Conservation (phyloP, 345 rosid genomes). For the Salix udensis region DNA sequence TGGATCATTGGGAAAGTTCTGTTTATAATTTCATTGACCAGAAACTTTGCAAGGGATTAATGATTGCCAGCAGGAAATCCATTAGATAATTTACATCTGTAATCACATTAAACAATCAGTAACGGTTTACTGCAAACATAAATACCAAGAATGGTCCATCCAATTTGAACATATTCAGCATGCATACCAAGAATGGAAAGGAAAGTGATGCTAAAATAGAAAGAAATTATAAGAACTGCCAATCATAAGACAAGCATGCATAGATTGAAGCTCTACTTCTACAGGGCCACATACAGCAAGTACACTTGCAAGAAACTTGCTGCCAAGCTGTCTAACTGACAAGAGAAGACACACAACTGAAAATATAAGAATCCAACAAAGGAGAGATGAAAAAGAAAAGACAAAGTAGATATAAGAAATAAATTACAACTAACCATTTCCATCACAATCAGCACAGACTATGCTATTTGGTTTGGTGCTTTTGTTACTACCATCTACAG, state of each 20-base stretch:
- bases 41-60: background rate
- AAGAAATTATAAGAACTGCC: background rate
- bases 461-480: conserved; percentile 51
- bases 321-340: background rate
- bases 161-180: background rate
- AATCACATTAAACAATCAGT: conserved; percentile 2
- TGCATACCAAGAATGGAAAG: background rate
- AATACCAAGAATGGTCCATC: background rate
- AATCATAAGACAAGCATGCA: background rate
- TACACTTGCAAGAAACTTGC: background rate
- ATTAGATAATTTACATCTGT: background rate
- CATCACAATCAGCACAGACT: conserved; percentile 67
- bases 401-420: background rate
- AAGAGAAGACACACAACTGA: background rate
- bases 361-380: background rate
- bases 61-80: background rate
- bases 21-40: background rate
- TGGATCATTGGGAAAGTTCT: background rate
- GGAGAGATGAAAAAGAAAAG: background rate
- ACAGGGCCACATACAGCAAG: background rate
- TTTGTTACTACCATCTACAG: conserved; percentile 30
- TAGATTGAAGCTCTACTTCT: background rate
- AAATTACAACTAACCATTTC: conserved; percentile 17
- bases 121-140: background rate
- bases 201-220: background rate